Conservation (phyloP, 192 early-diverging fungal genomes). For the Linnemannia exigua region DNA sequence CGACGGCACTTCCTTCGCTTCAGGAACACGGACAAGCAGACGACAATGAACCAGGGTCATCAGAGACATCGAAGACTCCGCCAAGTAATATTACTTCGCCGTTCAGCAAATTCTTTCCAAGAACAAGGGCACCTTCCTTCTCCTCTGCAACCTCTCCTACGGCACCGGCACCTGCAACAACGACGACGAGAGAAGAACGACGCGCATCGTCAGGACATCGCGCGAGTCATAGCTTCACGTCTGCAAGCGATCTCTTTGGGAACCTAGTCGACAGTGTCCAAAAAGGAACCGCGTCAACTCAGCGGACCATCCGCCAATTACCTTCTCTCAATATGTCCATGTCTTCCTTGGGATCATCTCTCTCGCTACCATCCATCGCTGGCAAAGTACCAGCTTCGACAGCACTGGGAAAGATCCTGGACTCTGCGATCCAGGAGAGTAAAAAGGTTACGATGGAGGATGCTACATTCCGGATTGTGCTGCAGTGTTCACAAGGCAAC, state of each 20-base stretch:
- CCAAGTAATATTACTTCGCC: constrained; percentile 4
- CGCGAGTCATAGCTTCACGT: constrained; percentile 20
- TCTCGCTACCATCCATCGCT: constrained; percentile 20
- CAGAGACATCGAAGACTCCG: background rate
- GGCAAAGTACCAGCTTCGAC: constrained; percentile 20
- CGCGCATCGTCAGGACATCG: constrained; percentile 16
- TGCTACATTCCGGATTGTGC: constrained; percentile 37
- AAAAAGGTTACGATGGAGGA: constrained; percentile 39
- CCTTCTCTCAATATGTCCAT: constrained; percentile 37
- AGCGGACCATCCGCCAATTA: constrained; percentile 30
- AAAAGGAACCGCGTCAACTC: constrained; percentile 33
- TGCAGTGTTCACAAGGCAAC: constrained; percentile 47
- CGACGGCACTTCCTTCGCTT: constrained; percentile 4
- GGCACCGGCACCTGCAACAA: background rate
- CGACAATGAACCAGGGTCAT: constrained; percentile 6
- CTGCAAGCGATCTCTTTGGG: constrained; percentile 43
- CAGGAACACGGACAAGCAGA: constrained; percentile 7
- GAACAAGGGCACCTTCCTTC: background rate
- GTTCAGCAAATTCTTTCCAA: constrained; percentile 26
- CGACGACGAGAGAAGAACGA: background rate
- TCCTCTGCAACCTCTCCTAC: constrained; percentile 1
- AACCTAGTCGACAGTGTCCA: constrained; percentile 39
- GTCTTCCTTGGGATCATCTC: constrained; percentile 14
- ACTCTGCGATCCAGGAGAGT: constrained; percentile 22
- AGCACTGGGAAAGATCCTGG: constrained; percentile 29